Evolutionary conservation across 768 basidiomycete species (phyloP).

Genomic region (Leccinum truebloodii): DNA sequence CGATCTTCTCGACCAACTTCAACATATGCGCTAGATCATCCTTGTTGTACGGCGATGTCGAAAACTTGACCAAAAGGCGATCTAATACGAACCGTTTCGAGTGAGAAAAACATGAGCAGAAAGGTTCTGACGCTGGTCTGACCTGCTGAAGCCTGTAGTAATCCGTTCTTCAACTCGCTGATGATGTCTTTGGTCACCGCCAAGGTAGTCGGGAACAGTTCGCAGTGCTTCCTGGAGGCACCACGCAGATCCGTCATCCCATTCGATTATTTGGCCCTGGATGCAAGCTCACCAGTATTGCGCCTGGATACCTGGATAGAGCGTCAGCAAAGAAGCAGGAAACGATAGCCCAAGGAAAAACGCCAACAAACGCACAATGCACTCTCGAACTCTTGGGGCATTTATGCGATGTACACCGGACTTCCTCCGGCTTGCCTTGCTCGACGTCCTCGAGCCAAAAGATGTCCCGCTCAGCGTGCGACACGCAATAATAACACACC

Average conservation of each 20-base stretch:
- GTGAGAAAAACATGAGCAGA: not conserved
- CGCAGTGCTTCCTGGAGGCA: slow-evolving; percentile 31
- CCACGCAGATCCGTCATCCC: not conserved
- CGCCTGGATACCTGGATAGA: slow-evolving; percentile 25
- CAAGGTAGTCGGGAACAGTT: slow-evolving; percentile 32
- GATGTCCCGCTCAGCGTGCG: slow-evolving; percentile 27
- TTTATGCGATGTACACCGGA: slow-evolving; percentile 25
- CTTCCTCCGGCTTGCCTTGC: slow-evolving; percentile 16
- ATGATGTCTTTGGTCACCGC: slow-evolving; percentile 20
- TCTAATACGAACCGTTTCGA: slow-evolving; percentile 12
- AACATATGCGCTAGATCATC: slow-evolving; percentile 28
- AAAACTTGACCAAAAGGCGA: slow-evolving; percentile 33
- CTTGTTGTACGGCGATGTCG: slow-evolving; percentile 32
- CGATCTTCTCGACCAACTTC: slow-evolving; percentile 29
- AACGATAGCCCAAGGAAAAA: not conserved
- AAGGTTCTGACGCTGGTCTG: not conserved
- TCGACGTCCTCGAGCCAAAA: slow-evolving; percentile 31
- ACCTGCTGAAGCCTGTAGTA: slow-evolving; percentile 35
- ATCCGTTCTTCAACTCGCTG: slow-evolving; percentile 20
- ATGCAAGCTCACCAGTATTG: slow-evolving; percentile 30
- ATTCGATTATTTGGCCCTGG: not conserved
- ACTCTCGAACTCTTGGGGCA: slow-evolving; percentile 17
- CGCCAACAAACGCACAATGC: slow-evolving; percentile 26
- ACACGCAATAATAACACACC: slow-evolving; percentile 30
- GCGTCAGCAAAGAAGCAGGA: not conserved